Conservation (phyloP, 1,139 yeast species). For the Debaryomyces psychrophilus region DNA sequence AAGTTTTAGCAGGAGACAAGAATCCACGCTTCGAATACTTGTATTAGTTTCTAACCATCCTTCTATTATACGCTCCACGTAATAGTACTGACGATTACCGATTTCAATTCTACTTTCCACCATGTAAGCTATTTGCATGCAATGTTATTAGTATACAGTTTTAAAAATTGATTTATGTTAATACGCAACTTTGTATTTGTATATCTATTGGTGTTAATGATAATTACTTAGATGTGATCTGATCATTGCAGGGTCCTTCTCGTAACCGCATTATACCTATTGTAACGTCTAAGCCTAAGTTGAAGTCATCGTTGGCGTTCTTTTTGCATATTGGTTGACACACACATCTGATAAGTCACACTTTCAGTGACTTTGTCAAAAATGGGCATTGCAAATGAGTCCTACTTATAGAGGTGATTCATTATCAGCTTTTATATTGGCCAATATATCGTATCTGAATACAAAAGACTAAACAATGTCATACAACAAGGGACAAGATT, state of each 20-base stretch:
- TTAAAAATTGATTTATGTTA: not conserved
- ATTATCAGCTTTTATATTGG: not conserved
- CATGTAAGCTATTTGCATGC: not conserved
- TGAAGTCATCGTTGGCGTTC: not conserved
- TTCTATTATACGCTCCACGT: not conserved
- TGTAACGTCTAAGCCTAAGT: not conserved
- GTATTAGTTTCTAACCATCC: constrained; percentile 23
- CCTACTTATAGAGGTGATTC: not conserved
- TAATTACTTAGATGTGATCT: not conserved
- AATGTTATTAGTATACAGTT: not conserved
- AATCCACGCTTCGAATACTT: constrained; percentile 59
- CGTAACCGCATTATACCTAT: not conserved
- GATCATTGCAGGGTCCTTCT: not conserved
- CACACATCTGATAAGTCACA: constrained; percentile 3
- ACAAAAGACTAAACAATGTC: constrained; percentile 5
- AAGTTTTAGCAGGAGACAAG: constrained; percentile 62
- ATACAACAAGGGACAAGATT: constrained; percentile 17
- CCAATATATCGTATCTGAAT: not conserved
- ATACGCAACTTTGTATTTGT: not conserved
- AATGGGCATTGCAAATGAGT: not conserved
- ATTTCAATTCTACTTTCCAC: not conserved
- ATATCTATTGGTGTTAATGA: not conserved
- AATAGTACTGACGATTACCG: not conserved
- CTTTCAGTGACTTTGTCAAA: not conserved
- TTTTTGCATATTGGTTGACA: not conserved